phyloP scores from a whole-genome alignment of 257 asterid genomes.

The Solanum okadae region DNA sequence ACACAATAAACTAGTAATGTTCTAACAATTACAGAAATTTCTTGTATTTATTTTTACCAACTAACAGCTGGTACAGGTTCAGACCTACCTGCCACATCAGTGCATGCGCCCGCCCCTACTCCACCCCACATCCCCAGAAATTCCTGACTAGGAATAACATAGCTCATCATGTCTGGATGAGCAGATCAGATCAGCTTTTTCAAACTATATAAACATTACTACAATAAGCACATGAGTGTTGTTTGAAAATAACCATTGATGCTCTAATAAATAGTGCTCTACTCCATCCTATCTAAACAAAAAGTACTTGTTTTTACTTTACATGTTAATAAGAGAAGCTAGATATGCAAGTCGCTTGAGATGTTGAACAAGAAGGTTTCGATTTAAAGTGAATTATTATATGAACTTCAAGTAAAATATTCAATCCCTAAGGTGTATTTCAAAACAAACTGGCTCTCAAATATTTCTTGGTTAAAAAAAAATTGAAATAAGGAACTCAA shows the following conservation, averaged over 20 bases:
- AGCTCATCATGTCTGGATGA: not conserved
- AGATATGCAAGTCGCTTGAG: not conserved
- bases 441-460: not conserved
- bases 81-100: not conserved
- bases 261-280: not conserved
- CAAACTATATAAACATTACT: not conserved
- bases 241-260: not conserved
- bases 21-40: not conserved
- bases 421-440: not conserved
- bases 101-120: not conserved
- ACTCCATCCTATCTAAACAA: not conserved
- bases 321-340: not conserved
- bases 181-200: not conserved
- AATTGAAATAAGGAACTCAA: not conserved
- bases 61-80: not conserved
- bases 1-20: not conserved
- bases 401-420: not conserved
- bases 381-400: not conserved
- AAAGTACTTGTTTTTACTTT: not conserved
- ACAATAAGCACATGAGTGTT: not conserved
- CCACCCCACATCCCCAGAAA: not conserved
- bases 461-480: not conserved
- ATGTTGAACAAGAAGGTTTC: not conserved
- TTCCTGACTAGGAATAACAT: not conserved
- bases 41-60: not conserved